A percentile compares a stretch with the other conserved stretches of the same genome.
phyloP scores from a whole-genome alignment of 2,329 filamentous ascomycete genomes.

The Colletotrichum sansevieriae region DNA sequence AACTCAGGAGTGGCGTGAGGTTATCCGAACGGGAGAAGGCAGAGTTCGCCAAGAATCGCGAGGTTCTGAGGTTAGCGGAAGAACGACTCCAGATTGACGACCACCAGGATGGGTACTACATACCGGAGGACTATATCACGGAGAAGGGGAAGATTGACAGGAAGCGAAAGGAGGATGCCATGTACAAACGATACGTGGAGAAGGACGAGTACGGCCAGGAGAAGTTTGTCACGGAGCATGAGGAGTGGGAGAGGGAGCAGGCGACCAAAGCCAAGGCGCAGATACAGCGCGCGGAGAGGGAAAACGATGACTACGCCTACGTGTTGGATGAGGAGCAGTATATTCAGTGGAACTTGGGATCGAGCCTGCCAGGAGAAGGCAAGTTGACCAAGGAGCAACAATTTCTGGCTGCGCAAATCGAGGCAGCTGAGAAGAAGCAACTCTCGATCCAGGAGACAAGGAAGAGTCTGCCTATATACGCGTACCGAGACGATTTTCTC shows the following conservation, averaged over 20 bases:
- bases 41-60: conserved; percentile 89
- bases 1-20: conserved; percentile 80
- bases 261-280: conserved; percentile 88
- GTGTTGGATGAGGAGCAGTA: conserved; percentile 92
- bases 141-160: conserved; percentile 91
- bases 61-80: conserved; percentile 84
- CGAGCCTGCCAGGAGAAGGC: conserved; percentile 77
- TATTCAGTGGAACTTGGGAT: conserved; percentile 86
- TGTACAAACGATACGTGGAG: conserved; percentile 93
- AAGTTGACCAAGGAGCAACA: conserved; percentile 84
- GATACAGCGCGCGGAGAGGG: conserved; percentile 79
- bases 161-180: conserved; percentile 87
- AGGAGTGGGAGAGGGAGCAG: conserved; percentile 96
- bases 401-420: conserved; percentile 82
- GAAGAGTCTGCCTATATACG: conserved; percentile 90
- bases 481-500: conserved; percentile 87
- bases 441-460: conserved; percentile 91
- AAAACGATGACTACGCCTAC: conserved; percentile 90
- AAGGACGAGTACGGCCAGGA: conserved; percentile 89
- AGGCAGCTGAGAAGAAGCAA: conserved; percentile 89
- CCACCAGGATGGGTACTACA: conserved; percentile 88
- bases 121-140: conserved; percentile 96
- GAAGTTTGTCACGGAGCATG: conserved; percentile 90
- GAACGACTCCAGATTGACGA: conserved; percentile 91
- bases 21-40: conserved; percentile 84